These are phyloP conservation scores for Mercurialis annua DNA, from an alignment of 345 rosid genomes.

Conservation along the genomic window DNA sequence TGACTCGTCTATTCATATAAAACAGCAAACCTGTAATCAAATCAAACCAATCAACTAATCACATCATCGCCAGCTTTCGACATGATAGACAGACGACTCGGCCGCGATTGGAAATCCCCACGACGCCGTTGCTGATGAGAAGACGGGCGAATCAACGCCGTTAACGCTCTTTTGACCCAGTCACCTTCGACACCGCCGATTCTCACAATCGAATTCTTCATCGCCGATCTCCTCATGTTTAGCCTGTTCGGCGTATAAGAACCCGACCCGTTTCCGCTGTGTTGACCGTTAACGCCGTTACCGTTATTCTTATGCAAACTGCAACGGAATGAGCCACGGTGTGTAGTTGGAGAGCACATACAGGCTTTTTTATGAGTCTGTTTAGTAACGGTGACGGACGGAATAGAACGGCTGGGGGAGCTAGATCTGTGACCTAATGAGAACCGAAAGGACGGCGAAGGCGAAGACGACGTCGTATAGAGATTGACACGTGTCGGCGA, in stretches of 20 bases:
- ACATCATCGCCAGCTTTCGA: constrained; percentile 46
- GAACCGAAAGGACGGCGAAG: constrained; percentile 46
- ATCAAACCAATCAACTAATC: too few species aligned
- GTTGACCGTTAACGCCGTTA: constrained; percentile 20
- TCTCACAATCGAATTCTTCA: constrained; percentile 83
- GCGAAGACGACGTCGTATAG: constrained; percentile 35
- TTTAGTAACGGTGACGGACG: constrained; percentile 36
- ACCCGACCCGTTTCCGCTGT: constrained; percentile 13
- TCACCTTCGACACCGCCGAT: constrained; percentile 98
- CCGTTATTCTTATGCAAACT: constrained; percentile 59
- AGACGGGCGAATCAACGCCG: constrained; percentile 81
- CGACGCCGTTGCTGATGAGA: constrained; percentile 76
- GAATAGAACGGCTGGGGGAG: constrained; percentile 33
- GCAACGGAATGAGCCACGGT: constrained; percentile 84
- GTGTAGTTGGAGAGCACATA: constrained; percentile 90
- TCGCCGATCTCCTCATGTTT: constrained; percentile 85
- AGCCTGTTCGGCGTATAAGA: constrained; percentile 51
- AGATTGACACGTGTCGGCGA: constrained; percentile 71
- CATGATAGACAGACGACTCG: constrained; percentile 74
- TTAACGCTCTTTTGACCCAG: constrained; percentile 75
- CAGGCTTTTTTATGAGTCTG: constrained; percentile 43
- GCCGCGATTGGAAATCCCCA: constrained; percentile 58
- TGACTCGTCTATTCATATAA: constrained; percentile 9
- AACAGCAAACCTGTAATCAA: background rate
- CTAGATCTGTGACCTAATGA: constrained; percentile 58